These are phyloP conservation scores for Vigna nakashimae DNA, from an alignment of 306 rosid species.

Conservation along the genomic window DNA sequence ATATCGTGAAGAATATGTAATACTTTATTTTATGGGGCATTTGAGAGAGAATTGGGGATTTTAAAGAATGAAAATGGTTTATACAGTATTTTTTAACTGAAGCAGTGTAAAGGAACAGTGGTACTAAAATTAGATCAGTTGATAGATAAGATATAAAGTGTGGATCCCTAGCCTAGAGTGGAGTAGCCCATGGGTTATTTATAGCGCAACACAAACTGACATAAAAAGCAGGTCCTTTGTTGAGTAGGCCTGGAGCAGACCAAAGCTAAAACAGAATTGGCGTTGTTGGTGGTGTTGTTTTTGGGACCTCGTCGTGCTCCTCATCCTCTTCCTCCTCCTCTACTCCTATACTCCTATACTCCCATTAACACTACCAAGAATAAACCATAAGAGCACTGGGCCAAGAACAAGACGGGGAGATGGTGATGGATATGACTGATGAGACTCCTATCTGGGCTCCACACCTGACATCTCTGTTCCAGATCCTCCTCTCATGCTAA, in stretches of 20 bases:
- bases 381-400: constrained; percentile 34
- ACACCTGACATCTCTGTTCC: constrained; percentile 25
- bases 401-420: constrained; percentile 23
- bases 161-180: not conserved
- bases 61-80: too few relatives aligned
- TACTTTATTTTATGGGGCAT: too few relatives aligned
- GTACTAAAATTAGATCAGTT: not conserved
- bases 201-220: constrained; percentile 7
- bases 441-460: constrained; percentile 46
- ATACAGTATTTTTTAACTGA: too few relatives aligned
- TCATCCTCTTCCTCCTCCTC: too few relatives aligned
- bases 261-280: not conserved
- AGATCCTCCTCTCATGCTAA: constrained; percentile 4
- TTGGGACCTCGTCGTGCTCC: not conserved
- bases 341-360: not conserved
- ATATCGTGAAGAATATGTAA: too few relatives aligned
- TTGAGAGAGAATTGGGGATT: too few relatives aligned
- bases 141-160: not conserved
- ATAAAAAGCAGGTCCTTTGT: not conserved
- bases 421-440: constrained; percentile 47
- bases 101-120: too few relatives aligned
- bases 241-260: not conserved
- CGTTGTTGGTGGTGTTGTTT: not conserved
- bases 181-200: constrained; percentile 15
- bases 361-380: not conserved